Percentiles rank a stretch among this genome's conserved stretches.
phyloP scores from a whole-genome alignment of 768 basidiomycete genomes.

The Kwoniella newhampshirensis region DNA sequence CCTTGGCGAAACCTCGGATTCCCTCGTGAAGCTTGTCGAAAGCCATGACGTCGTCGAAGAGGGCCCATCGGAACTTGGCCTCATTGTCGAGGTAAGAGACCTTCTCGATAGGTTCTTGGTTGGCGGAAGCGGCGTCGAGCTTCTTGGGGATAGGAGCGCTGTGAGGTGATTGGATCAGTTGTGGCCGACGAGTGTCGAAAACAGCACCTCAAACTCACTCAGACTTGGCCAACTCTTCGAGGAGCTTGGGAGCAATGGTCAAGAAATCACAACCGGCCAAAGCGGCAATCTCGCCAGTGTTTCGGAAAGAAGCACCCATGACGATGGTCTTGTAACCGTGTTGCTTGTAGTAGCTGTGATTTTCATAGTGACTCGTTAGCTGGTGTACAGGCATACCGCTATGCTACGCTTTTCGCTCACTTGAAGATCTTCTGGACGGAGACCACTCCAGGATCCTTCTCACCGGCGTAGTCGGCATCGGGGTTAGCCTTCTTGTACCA shows the following conservation, averaged over 20 bases:
- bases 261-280: conserved; percentile 97
- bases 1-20: conserved; percentile 96
- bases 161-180: background rate
- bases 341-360: conserved; percentile 75
- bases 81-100: conserved; percentile 87
- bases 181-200: conserved; percentile 56
- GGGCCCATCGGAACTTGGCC: conserved; percentile 90
- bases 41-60: conserved; percentile 94
- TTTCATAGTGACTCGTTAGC: too few relatives aligned
- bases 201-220: conserved; percentile 20
- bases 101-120: conserved; percentile 65
- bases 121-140: conserved; percentile 63
- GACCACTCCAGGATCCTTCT: conserved; percentile 90
- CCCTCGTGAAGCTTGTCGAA: conserved; percentile 98
- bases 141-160: conserved; percentile 75
- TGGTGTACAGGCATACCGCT: too few relatives aligned
- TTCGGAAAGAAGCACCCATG: conserved; percentile 99
- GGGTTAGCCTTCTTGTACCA: conserved; percentile 92
- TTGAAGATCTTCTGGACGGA: conserved; percentile 97
- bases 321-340: conserved; percentile 98
- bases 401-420: conserved; percentile 61
- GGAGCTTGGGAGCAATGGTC: conserved; percentile 85
- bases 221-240: conserved; percentile 79
- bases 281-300: conserved; percentile 87
- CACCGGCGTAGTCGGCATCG: conserved; percentile 75